phyloP scores from a whole-genome alignment of 2,329 filamentous ascomycete genomes.

The Leptographium lundbergii region DNA sequence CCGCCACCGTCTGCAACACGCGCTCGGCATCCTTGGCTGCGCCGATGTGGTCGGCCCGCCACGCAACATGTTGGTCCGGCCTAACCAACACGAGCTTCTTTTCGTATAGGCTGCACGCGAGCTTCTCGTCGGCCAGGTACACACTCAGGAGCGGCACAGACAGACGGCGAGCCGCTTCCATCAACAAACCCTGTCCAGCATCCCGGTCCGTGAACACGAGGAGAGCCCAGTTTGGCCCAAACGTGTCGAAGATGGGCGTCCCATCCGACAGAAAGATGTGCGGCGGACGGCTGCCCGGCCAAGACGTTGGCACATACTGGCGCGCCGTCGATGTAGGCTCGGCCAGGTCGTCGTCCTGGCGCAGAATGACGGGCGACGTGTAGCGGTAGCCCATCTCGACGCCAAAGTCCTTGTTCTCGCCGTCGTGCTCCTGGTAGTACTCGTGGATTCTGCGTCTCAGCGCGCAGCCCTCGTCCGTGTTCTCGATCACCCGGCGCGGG shows the following conservation, averaged over 20 bases:
- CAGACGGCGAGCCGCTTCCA: not conserved
- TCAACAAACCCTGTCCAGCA: not conserved
- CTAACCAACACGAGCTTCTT: constrained; percentile 8
- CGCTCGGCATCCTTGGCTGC: not conserved
- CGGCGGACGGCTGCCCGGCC: constrained; percentile 9
- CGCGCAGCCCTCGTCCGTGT: constrained; percentile 1
- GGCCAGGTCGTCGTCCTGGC: not conserved
- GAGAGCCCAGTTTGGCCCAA: constrained; percentile 7
- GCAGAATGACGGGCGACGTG: not conserved
- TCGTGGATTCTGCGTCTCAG: constrained; percentile 7
- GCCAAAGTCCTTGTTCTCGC: constrained; percentile 16
- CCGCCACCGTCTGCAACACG: not conserved
- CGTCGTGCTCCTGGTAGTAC: constrained; percentile 12
- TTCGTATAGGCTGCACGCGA: constrained; percentile 5
- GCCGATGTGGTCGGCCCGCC: constrained; percentile 6
- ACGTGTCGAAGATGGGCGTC: constrained; percentile 8
- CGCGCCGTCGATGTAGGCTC: not conserved
- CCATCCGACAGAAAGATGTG: constrained; percentile 8
- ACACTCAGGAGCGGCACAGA: constrained; percentile 4
- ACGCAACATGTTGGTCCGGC: constrained; percentile 10
- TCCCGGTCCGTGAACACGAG: constrained; percentile 5
- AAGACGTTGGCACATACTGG: constrained; percentile 7
- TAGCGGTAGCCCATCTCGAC: constrained; percentile 18
- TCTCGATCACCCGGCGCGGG: not conserved
- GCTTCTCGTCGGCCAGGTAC: constrained; percentile 4